Evolutionary conservation across 805 yeast species (phyloP).

Genomic region (Wickerhamomyces chaumierensis): DNA sequence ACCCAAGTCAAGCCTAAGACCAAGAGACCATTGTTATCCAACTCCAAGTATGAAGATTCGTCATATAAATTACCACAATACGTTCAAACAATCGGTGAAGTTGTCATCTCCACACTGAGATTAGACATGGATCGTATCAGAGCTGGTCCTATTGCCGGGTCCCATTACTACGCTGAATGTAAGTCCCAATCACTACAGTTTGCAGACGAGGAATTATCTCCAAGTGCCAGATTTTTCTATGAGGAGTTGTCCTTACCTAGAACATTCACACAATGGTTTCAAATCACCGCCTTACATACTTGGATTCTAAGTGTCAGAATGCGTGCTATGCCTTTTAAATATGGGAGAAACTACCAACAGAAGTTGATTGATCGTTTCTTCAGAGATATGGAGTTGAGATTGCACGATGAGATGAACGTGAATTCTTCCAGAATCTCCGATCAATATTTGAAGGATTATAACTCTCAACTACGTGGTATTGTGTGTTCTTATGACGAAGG

Average conservation of each 20-base stretch:
- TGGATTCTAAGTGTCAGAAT: constrained; percentile 93
- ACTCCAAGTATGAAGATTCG: constrained; percentile 26
- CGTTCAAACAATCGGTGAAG: constrained; percentile 53
- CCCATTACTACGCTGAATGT: constrained; percentile 76
- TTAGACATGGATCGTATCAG: constrained; percentile 88
- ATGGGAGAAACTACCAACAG: constrained; percentile 85
- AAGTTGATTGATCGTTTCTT: constrained; percentile 82
- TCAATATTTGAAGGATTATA: constrained; percentile 79
- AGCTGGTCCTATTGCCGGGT: constrained; percentile 92
- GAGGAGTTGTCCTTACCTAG: constrained; percentile 71
- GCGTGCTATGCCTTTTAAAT: constrained; percentile 91
- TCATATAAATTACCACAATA: constrained; percentile 33
- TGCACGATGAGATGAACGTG: constrained; percentile 80
- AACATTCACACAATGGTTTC: constrained; percentile 95
- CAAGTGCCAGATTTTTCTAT: constrained; percentile 75
- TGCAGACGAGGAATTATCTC: constrained; percentile 61
- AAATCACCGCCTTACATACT: constrained; percentile 78
- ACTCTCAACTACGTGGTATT: constrained; percentile 80
- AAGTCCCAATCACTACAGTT: constrained; percentile 73
- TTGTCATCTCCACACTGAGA: constrained; percentile 45
- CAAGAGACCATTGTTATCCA: constrained; percentile 23
- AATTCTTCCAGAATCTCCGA: constrained; percentile 73
- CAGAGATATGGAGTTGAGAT: constrained; percentile 77
- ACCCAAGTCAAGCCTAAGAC: constrained; percentile 24
- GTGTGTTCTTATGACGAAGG: constrained; percentile 92